Evolutionary conservation across 2,329 filamentous ascomycete species (phyloP), one percentile per base, ranked within the genome.

Genomic region (Lachnellula hyalina): DNA sequence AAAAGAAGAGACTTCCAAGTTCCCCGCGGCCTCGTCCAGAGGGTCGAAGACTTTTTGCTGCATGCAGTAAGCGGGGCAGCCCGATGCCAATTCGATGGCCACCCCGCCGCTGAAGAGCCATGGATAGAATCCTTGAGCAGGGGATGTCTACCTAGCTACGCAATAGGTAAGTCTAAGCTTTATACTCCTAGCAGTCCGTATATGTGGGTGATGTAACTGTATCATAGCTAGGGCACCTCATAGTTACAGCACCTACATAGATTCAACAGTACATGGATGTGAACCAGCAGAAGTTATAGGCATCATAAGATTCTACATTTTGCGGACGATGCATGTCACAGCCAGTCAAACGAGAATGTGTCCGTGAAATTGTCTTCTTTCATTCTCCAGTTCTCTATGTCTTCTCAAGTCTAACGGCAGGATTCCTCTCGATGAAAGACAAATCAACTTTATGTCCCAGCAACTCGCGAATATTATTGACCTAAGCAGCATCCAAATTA

Each of bases 401-500:
- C 54, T 68, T 69, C 46, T 70, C 67, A 62, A 97, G 77, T 72
- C 93, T 82, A 58, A 97, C 92, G 19, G 93, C 94, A 11, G 93
- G 86, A 73, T 96, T 96, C 63, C 80, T 85, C 77, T 95, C 87
- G 64, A 99, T 91, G 76, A 96, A 96, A 68, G 85, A 85, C 69
- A 97, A 75, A 74, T 97, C 92, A 42, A 96, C 92, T 77, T 96
- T 96, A 77, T 99, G 93, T 14, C 93, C 93, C 52, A 99, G 77
- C 67, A 68, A 57, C 53, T 70, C 66, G 52, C 67, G 62, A 53
- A 70, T 70, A 50, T 70, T 70, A 90, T 90, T 66, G 87, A 82
- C 65, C 78, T 80, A 41, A 52, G 45, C 8, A 50, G 35, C 28
- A 34, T 42, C 5, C 15, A 44, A 19, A 49, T 60, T 61, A 67